Evolutionary conservation across 2,329 filamentous ascomycete species (phyloP).

Genomic region (Daldinia sp.): DNA sequence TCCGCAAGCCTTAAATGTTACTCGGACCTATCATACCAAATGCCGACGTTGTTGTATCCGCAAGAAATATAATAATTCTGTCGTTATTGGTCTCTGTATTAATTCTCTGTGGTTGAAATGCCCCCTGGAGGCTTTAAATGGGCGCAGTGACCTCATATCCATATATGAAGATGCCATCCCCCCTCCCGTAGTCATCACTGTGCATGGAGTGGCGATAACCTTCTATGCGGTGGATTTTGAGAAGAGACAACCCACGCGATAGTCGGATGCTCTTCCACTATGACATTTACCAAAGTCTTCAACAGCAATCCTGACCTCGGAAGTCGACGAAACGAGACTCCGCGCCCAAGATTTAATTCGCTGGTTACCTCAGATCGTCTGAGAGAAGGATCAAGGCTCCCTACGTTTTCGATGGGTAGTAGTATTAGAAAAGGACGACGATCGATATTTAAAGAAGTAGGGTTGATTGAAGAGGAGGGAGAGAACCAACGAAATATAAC

Average conservation of each 20-base stretch:
- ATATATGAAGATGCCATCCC: slow-evolving; percentile 28
- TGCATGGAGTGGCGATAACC: slow-evolving; percentile 33
- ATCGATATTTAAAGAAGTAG: slow-evolving; percentile 66
- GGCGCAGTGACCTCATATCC: slow-evolving; percentile 48
- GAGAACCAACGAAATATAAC: slow-evolving; percentile 46
- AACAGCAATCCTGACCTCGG: slow-evolving; percentile 40
- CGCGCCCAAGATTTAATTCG: slow-evolving; percentile 64
- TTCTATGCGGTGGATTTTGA: slow-evolving; percentile 19
- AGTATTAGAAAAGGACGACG: slow-evolving; percentile 64
- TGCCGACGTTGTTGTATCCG: slow-evolving; percentile 12
- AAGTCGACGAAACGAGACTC: slow-evolving; percentile 30
- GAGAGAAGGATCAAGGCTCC: slow-evolving; percentile 60
- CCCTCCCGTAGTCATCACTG: slow-evolving; percentile 33
- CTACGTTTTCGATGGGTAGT: slow-evolving; percentile 56
- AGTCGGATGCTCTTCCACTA: slow-evolving; percentile 32
- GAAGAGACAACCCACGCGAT: slow-evolving; percentile 9
- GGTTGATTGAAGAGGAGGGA: slow-evolving; percentile 55
- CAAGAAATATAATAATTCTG: slow-evolving; percentile 4
- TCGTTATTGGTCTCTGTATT: slow-evolving; percentile 17
- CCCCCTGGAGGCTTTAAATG: slow-evolving; percentile 29
- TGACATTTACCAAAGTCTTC: slow-evolving; percentile 44
- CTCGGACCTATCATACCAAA: slow-evolving; percentile 18
- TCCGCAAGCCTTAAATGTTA: slow-evolving; percentile 8
- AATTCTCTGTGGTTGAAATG: slow-evolving; percentile 13
- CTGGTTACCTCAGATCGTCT: slow-evolving; percentile 64